phyloP scores from a whole-genome alignment of 495 filamentous ascomycete species.

The Talaromyces ruber region DNA sequence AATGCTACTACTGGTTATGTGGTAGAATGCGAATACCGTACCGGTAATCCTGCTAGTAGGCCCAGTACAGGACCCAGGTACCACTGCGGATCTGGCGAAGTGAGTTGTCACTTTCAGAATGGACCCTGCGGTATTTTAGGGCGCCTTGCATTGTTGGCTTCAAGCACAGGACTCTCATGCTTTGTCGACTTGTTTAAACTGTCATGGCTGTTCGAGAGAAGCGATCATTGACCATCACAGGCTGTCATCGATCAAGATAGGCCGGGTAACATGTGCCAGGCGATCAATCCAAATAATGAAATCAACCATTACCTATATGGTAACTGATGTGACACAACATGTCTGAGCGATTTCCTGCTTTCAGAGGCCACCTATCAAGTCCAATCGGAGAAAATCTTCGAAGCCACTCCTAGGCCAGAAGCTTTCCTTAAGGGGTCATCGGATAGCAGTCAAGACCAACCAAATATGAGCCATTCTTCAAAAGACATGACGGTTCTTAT shows the following conservation, averaged over 20 bases:
- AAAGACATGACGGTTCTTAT: background rate
- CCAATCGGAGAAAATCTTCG: background rate
- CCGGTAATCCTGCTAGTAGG: background rate
- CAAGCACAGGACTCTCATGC: background rate
- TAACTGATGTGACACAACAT: background rate
- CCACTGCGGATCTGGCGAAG: background rate
- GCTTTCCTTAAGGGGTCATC: background rate
- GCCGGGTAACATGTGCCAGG: background rate
- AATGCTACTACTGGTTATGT: background rate
- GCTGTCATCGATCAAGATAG: background rate
- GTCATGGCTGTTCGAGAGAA: background rate
- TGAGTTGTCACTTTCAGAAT: background rate
- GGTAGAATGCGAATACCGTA: background rate
- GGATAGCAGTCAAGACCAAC: background rate
- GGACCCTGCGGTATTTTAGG: background rate
- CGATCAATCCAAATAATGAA: background rate
- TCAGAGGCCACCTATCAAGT: background rate
- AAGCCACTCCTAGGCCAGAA: background rate
- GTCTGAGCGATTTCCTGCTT: background rate
- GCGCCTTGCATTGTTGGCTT: background rate
- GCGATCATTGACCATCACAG: background rate
- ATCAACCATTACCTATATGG: background rate
- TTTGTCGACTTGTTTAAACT: background rate
- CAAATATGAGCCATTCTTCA: background rate
- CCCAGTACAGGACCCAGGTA: no score